Evolutionary conservation across 495 filamentous ascomycete species (phyloP).

Genomic region (Podospora comata): DNA sequence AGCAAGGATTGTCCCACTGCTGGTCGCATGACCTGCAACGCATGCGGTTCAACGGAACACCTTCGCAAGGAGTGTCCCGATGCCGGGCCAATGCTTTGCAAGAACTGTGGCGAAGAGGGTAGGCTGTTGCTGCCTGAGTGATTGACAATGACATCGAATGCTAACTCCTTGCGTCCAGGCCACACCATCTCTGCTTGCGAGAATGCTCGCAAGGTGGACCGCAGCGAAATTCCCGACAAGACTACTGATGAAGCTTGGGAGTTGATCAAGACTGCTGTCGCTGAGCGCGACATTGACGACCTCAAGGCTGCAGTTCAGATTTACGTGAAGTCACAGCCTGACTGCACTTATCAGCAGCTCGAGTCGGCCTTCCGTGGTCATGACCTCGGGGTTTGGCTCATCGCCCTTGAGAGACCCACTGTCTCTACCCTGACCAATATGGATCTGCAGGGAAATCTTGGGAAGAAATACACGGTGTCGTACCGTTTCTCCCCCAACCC

Average conservation of each 20-base stretch:
- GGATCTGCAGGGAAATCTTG: conserved; percentile 75
- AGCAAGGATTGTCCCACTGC: conserved; percentile 62
- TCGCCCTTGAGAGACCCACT: conserved; percentile 67
- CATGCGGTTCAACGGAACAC: conserved; percentile 68
- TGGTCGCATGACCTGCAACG: conserved; percentile 60
- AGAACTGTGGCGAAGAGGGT: conserved; percentile 74
- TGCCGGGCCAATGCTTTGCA: conserved; percentile 52
- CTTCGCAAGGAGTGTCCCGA: conserved; percentile 64
- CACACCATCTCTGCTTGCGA: conserved; percentile 66
- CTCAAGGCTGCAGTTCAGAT: conserved; percentile 68
- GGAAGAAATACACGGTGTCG: conserved; percentile 70
- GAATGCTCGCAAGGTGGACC: conserved; percentile 65
- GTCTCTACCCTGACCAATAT: conserved; percentile 66
- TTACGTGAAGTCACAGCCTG: conserved; percentile 70
- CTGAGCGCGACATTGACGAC: conserved; percentile 65
- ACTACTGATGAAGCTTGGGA: conserved; percentile 68
- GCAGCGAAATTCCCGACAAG: conserved; percentile 55
- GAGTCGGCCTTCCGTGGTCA: conserved; percentile 70
- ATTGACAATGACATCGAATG: conserved; percentile 6
- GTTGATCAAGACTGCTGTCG: conserved; percentile 58
- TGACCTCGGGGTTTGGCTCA: conserved; percentile 62
- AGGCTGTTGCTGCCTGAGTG: not conserved
- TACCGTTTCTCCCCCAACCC: conserved; percentile 65
- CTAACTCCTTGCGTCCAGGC: conserved; percentile 43
- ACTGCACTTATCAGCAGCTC: conserved; percentile 64